A percentile compares a stretch with the other conserved stretches of the same genome.
Evolutionary conservation across 257 asterid species (phyloP).

Genomic region (Nicotiana tabacum): DNA sequence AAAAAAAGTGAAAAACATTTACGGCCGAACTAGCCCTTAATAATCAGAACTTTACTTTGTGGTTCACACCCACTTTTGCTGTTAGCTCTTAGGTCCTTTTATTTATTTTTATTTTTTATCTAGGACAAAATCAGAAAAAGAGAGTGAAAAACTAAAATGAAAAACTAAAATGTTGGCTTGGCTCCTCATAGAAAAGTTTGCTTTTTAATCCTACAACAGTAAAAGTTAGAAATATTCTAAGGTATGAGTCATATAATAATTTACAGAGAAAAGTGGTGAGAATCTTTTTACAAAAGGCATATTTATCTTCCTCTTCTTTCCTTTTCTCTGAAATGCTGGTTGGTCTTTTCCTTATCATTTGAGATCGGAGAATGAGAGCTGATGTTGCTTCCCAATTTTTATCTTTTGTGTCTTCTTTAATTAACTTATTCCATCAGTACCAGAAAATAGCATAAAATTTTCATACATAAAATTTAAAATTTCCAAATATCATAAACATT

Average conservation of each 20-base stretch:
- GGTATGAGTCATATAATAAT: neutral
- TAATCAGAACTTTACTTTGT: too few relatives aligned
- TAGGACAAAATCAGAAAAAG: neutral
- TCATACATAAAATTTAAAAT: neutral
- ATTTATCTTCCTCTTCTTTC: slow-evolving; percentile 20
- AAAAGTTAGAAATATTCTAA: neutral
- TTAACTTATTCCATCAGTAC: too few relatives aligned
- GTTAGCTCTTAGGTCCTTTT: too few relatives aligned
- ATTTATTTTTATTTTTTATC: neutral
- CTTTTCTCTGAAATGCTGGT: slow-evolving; percentile 32
- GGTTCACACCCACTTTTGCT: too few relatives aligned
- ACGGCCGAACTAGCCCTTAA: too few relatives aligned
- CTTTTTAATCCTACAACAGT: neutral
- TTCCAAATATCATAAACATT: too few relatives aligned
- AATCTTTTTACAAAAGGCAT: neutral
- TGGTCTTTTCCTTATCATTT: slow-evolving; percentile 30
- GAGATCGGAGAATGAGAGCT: slow-evolving; percentile 18
- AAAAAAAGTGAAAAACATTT: too few relatives aligned
- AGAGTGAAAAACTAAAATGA: neutral
- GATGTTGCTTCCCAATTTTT: slow-evolving; percentile 31
- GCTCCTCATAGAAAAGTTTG: neutral
- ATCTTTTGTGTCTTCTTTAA: neutral
- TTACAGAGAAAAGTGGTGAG: neutral
- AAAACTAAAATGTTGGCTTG: neutral
- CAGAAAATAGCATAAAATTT: neutral